Percentiles rank a stretch among this genome's conserved stretches.
phyloP scores from a whole-genome alignment of 2,329 filamentous ascomycete species.

The Epichloe hybrida region DNA sequence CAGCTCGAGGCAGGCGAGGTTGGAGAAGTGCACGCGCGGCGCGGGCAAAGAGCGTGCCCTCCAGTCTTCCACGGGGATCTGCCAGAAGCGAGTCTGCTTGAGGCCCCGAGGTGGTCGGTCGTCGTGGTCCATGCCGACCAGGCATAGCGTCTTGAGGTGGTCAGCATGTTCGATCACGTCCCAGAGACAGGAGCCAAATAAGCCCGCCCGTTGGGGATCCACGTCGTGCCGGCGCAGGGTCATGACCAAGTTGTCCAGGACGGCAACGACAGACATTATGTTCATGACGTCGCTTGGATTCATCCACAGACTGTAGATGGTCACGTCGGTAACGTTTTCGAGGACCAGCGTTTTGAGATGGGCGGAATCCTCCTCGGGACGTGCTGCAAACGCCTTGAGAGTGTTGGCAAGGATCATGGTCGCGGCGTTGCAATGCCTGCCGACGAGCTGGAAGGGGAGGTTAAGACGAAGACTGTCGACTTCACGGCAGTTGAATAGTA shows the following conservation, averaged over 20 bases:
- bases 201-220: slow-evolving; percentile 18
- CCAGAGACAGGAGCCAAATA: slow-evolving; percentile 35
- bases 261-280: slow-evolving; percentile 27
- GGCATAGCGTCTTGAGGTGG: slow-evolving; percentile 31
- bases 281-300: slow-evolving; percentile 38
- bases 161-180: slow-evolving; percentile 32
- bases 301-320: slow-evolving; percentile 33
- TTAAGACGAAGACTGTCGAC: slow-evolving; percentile 34
- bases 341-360: slow-evolving; percentile 32
- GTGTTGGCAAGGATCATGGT: slow-evolving; percentile 40
- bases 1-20: slow-evolving; percentile 29
- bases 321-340: slow-evolving; percentile 35
- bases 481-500: slow-evolving; percentile 31
- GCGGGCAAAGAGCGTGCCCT: slow-evolving; percentile 23
- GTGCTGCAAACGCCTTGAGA: slow-evolving; percentile 31
- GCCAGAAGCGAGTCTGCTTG: slow-evolving; percentile 24
- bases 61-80: slow-evolving; percentile 26
- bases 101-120: slow-evolving; percentile 22
- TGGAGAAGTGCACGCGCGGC: slow-evolving; percentile 21
- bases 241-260: slow-evolving; percentile 31
- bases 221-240: slow-evolving; percentile 32
- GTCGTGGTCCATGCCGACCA: slow-evolving; percentile 31
- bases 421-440: slow-evolving; percentile 29
- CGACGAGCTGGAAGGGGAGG: slow-evolving; percentile 37
- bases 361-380: slow-evolving; percentile 30